Conservation (phyloP, 2,329 filamentous ascomycete species). For the Fusarium chaquense region DNA sequence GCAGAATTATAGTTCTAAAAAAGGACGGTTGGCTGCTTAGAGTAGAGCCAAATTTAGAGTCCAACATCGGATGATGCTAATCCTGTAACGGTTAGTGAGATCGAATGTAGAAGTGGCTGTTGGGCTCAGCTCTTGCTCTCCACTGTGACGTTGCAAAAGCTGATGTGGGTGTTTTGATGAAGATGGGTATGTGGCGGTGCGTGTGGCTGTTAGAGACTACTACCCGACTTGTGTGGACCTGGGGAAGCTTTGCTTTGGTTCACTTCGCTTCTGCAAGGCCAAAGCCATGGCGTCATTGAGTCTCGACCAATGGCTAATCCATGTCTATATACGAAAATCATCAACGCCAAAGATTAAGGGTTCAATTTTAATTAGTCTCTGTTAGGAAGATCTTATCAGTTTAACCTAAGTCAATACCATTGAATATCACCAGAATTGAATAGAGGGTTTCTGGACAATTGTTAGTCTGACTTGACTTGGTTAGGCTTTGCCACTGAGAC, state of each 20-base stretch:
- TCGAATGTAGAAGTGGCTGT: conserved; percentile 35
- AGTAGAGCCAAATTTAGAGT: conserved; percentile 43
- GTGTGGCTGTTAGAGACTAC: neutral
- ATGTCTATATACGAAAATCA: conserved; percentile 27
- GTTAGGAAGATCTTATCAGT: neutral
- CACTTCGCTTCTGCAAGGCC: conserved; percentile 33
- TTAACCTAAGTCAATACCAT: neutral
- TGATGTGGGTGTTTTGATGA: neutral
- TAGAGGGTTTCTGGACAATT: neutral
- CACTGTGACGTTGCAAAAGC: conserved; percentile 32
- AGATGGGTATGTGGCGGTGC: neutral
- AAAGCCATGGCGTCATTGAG: conserved; percentile 29
- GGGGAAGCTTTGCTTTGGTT: conserved; percentile 23
- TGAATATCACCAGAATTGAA: neutral
- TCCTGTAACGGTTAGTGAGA: neutral
- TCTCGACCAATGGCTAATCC: conserved; percentile 35
- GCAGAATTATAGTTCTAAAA: conserved; percentile 21
- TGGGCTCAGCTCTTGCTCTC: neutral
- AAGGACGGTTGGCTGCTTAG: conserved; percentile 32
- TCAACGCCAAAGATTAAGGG: conserved; percentile 23
- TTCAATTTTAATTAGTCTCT: neutral
- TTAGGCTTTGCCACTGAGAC: conserved; percentile 2
- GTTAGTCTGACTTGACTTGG: conserved; percentile 1
- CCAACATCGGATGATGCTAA: conserved; percentile 36
- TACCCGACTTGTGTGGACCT: conserved; percentile 8